phyloP scores from a whole-genome alignment of 2,329 filamentous ascomycete species.

The Ophiostoma pallidulum region DNA sequence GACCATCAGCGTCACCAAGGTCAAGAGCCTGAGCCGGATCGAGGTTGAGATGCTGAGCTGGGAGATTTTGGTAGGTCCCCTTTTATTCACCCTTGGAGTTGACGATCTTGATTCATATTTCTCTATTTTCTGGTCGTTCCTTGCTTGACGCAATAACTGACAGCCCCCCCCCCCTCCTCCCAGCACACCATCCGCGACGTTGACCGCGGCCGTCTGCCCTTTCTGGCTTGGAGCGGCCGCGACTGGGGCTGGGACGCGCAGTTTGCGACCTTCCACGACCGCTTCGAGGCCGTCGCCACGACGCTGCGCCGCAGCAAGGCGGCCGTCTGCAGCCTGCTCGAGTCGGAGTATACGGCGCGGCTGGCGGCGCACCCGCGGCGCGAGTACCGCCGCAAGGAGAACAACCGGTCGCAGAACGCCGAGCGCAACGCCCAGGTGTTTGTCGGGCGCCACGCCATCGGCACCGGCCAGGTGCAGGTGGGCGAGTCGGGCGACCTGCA shows the following conservation, averaged over 20 bases:
- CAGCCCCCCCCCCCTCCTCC: too few relatives aligned
- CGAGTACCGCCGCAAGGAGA: conserved; percentile 17
- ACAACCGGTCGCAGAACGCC: conserved; percentile 18
- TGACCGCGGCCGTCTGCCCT: conserved; percentile 13
- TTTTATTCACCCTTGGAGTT: not conserved
- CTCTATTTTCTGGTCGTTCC: too few relatives aligned
- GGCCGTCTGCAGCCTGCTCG: conserved; percentile 16
- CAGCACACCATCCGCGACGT: conserved; percentile 13
- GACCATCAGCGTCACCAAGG: conserved; percentile 16
- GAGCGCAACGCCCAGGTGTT: conserved; percentile 18
- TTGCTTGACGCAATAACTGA: too few relatives aligned
- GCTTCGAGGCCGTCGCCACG: conserved; percentile 13
- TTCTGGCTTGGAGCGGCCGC: conserved; percentile 15
- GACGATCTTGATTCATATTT: too few relatives aligned
- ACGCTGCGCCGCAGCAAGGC: conserved; percentile 16
- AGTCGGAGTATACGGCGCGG: conserved; percentile 15
- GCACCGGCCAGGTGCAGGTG: conserved; percentile 11
- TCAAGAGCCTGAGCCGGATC: conserved; percentile 15
- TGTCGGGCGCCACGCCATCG: conserved; percentile 16
- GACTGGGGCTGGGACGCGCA: conserved; percentile 17
- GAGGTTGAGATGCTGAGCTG: conserved; percentile 18
- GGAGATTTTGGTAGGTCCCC: conserved; percentile 13
- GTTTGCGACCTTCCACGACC: conserved; percentile 12
- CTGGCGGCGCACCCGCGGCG: conserved; percentile 15
- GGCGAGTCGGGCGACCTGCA: conserved; percentile 10